Evolutionary conservation across 129 eudicot genomes (phyloP), one percentile per base, ranked within the genome.

Genomic region (Calendula officinalis): DNA sequence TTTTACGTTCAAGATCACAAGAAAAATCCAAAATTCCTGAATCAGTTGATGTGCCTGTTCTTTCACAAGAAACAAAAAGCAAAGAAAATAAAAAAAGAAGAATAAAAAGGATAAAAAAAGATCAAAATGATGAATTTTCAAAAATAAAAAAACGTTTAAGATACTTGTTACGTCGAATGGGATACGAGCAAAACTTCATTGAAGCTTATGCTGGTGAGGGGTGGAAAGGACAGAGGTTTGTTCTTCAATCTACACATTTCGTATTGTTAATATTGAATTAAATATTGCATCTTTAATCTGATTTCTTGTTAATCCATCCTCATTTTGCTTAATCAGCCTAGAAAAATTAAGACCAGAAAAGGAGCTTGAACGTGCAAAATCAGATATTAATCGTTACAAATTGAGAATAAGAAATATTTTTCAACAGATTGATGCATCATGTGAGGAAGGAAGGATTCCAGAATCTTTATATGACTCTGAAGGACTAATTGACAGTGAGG

Each of bases 141-240:
- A 85, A 79, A 75, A 87, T 80, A 44, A 83, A 66, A 71, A 59
- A 42, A 57, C 94, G 81, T 70, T 75, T 88, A 50, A 85, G 83
- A 75, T 91, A 91, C 72, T 60, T 87, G 17, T 71, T 91, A 39
- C 64, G 73, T 50, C 78, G 91, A 74, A 84, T 84, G 68, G 62
- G 17, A 35, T 87, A 85, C 70, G 96, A 87, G 70, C 90, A 85
- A 60, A 88, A 67, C 68, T 83, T 87, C 55, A 85, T 91, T 55
- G 96, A 91, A 61, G 98, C 98, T 53, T 91, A 91, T 69, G 81
- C 82, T 62, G 89, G 94, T 35, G 98, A 91, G 70, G 98, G 98
- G 56, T 91, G 98, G 98, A 91, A 79, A 68, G 91, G 96, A 37
- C 98, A 88, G 74, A 91, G 98, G 98, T 91, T 61, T 42, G 80